Percentiles rank a stretch among this genome's conserved stretches.
Evolutionary conservation across 2,329 filamentous ascomycete genomes (phyloP).

Genomic region (Aspergillus brunneoviolaceus): DNA sequence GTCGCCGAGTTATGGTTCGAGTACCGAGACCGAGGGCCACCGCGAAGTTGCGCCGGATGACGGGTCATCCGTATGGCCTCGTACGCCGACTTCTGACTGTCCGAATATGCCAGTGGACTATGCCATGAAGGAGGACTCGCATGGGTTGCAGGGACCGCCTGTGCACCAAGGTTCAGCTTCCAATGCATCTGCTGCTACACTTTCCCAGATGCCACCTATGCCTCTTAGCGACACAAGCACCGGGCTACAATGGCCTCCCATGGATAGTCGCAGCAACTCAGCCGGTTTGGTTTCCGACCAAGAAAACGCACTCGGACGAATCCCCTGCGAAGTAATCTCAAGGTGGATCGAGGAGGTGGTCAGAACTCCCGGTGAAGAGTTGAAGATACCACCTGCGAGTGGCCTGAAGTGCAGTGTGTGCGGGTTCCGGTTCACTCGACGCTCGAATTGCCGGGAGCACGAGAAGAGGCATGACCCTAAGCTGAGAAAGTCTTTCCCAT

Average conservation of each 20-base stretch:
- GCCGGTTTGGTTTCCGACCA: neutral
- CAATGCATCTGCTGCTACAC: neutral
- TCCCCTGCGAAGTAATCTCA: slow-evolving; percentile 11
- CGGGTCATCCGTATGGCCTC: slow-evolving; percentile 25
- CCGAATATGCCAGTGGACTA: slow-evolving; percentile 17
- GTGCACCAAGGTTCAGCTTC: slow-evolving; percentile 4
- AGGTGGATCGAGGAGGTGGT: slow-evolving; percentile 11
- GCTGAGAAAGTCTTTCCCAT: slow-evolving; percentile 69
- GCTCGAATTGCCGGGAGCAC: slow-evolving; percentile 85
- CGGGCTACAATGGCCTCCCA: neutral
- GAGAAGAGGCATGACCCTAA: slow-evolving; percentile 78
- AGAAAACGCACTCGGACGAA: slow-evolving; percentile 1
- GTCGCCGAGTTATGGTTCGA: slow-evolving; percentile 27
- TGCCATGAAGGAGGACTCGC: slow-evolving; percentile 14
- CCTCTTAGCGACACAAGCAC: neutral
- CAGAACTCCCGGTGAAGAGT: slow-evolving; percentile 3
- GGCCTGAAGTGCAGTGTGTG: slow-evolving; percentile 75
- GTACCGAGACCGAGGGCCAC: slow-evolving; percentile 14
- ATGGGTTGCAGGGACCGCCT: slow-evolving; percentile 20
- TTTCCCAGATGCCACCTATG: neutral
- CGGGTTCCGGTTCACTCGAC: slow-evolving; percentile 75
- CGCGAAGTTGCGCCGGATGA: slow-evolving; percentile 16
- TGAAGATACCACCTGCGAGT: slow-evolving; percentile 46
- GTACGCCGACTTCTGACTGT: slow-evolving; percentile 25
- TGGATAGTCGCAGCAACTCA: neutral